Evolutionary conservation across 495 filamentous ascomycete genomes (phyloP), one percentile per base, ranked within the genome.

Genomic region (Penicillium manginii): DNA sequence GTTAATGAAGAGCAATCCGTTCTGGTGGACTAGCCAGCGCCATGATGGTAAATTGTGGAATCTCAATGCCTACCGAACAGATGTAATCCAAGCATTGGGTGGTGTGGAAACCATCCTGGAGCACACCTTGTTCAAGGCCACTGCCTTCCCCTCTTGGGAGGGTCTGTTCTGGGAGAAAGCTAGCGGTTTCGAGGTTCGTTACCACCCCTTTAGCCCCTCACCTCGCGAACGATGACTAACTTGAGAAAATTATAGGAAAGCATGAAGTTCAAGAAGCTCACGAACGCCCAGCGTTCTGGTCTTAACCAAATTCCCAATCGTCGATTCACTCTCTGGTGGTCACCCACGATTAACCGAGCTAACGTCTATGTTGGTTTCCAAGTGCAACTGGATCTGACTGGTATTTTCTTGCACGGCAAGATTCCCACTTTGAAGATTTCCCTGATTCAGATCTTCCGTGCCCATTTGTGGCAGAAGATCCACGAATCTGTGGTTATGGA

Each of bases 401-500:
- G 96, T 73, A 99, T 99, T 64, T 99, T 99, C 86, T 84, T 99
- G 65, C 96, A 99, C 81, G 96, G 96, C 63, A 99, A 99, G 76
- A 99, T 99, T 68, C 96, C 96, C 4, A 99, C 96, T 0, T 73
- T 99, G 51, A 99, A 99, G 82, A 99, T 99, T 57, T 97, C 92
- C 2, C 77, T 99, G 52, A 99, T 99, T 63, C 96, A 99, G 75
- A 99, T 99, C 62, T 99, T 99, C 90, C 90, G 96, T 66, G 96
- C 96, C 50, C 96, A 99, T 84, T 88, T 99, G 82, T 99, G 96
- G 96, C 96, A 99, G 74, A 99, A 99, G 82, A 98, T 99, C 50
- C 96, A 99, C 76, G 96, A 99, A 74, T 96, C 91, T 22, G 94
- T 99, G 8, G 93, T 97, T 29, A 99, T 99, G 94, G 94, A 97